Percentiles rank a stretch among this genome's conserved stretches.
These are phyloP conservation scores for Cinnamomum chago DNA, from an alignment of 164 flowering plant species.

Conservation along the genomic window DNA sequence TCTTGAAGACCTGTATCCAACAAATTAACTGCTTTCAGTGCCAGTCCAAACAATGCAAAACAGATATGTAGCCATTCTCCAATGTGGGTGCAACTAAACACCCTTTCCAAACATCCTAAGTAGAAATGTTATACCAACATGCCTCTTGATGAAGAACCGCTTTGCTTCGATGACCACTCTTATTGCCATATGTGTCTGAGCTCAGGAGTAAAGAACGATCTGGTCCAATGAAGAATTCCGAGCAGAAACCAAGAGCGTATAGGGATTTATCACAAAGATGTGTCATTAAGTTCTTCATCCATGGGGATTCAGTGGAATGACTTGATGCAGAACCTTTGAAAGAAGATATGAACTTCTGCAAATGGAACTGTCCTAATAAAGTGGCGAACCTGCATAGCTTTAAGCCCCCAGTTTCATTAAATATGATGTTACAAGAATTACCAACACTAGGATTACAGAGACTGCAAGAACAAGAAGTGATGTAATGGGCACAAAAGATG, in stretches of 20 bases:
- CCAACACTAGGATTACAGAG: not conserved
- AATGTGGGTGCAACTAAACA: not conserved
- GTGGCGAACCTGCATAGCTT: constrained; percentile 60
- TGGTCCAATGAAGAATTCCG: constrained; percentile 53
- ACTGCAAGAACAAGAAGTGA: not conserved
- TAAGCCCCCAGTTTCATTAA: constrained; percentile 6
- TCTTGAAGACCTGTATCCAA: not conserved
- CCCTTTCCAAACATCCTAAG: not conserved
- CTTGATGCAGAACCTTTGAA: constrained; percentile 24
- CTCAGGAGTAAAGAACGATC: constrained; percentile 54
- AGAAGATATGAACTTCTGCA: constrained; percentile 57
- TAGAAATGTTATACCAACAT: constrained; percentile 18
- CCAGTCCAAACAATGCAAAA: not conserved
- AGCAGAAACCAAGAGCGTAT: constrained; percentile 60
- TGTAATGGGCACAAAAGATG: not conserved
- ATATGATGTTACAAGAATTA: not conserved
- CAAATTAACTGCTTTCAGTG: not conserved
- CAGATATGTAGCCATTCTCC: not conserved
- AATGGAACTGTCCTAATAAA: constrained; percentile 69
- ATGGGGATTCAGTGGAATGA: constrained; percentile 24
- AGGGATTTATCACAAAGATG: constrained; percentile 51
- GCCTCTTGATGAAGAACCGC: constrained; percentile 70
- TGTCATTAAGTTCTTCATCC: constrained; percentile 32
- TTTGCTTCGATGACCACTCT: constrained; percentile 42
- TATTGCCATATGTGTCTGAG: constrained; percentile 45